phyloP scores from a whole-genome alignment of 208 protist species.

The Naegleria fowleri region DNA sequence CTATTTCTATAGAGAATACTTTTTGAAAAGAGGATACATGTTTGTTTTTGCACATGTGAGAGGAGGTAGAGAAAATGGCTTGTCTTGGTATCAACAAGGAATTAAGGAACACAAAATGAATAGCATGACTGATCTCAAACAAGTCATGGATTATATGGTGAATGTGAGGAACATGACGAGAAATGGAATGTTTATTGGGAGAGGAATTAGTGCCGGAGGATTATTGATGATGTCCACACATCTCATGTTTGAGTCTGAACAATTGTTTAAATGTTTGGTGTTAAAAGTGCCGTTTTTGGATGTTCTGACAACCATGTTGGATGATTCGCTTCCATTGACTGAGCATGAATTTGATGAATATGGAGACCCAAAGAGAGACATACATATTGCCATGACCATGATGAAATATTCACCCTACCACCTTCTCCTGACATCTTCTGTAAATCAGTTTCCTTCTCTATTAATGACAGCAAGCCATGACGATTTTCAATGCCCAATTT shows the following conservation, averaged over 20 bases:
- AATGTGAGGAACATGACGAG: background rate
- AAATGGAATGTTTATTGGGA: background rate
- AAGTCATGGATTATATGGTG: background rate
- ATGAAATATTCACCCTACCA: constrained; percentile 26
- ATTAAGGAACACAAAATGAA: background rate
- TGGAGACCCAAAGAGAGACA: background rate
- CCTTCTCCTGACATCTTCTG: background rate
- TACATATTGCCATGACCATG: background rate
- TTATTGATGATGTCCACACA: background rate
- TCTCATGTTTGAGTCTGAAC: background rate
- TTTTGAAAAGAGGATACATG: background rate
- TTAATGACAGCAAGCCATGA: background rate
- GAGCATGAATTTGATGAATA: constrained; percentile 32
- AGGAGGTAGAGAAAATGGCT: constrained; percentile 19
- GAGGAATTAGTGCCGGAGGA: constrained; percentile 16
- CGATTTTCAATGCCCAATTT: background rate
- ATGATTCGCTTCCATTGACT: constrained; percentile 23
- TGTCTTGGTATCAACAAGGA: constrained; percentile 5
- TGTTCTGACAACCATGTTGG: constrained; percentile 8
- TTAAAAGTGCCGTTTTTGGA: constrained; percentile 33
- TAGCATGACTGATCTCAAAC: background rate
- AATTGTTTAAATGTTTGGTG: background rate
- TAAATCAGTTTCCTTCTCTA: background rate
- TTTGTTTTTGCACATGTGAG: constrained; percentile 27
- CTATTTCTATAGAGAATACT: background rate